phyloP scores from a whole-genome alignment of 2,329 filamentous ascomycete species.

The Aureobasidium zeae region DNA sequence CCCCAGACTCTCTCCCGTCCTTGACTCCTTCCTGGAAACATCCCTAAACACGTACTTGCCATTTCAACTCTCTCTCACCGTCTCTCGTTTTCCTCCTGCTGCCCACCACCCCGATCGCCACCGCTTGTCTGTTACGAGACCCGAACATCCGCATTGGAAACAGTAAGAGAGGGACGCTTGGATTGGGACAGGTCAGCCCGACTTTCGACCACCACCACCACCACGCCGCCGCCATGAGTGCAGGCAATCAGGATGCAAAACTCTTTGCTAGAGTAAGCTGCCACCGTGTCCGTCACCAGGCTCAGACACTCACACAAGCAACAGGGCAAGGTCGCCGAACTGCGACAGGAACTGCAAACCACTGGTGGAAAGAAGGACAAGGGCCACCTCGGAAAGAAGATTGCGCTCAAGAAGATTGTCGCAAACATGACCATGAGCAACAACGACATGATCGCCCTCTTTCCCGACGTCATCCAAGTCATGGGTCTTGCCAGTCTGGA shows the following conservation, averaged over 20 bases:
- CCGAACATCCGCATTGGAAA: background rate
- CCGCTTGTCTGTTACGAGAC: constrained; percentile 4
- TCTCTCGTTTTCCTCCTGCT: background rate
- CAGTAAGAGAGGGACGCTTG: constrained; percentile 14
- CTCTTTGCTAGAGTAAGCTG: constrained; percentile 85
- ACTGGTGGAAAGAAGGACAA: constrained; percentile 97
- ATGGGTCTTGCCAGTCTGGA: constrained; percentile 93
- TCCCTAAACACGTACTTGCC: no score
- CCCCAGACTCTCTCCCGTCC: constrained; percentile 7
- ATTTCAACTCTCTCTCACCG: background rate
- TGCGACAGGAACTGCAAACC: constrained; percentile 68
- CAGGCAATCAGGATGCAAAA: constrained; percentile 88
- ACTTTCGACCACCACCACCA: constrained; percentile 20
- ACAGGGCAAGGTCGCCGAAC: constrained; percentile 98
- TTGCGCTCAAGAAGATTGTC: constrained; percentile 97
- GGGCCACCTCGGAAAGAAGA: constrained; percentile 90
- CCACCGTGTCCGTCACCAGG: constrained; percentile 26
- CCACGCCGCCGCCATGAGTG: constrained; percentile 44
- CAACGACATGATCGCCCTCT: constrained; percentile 97
- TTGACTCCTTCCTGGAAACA: no score
- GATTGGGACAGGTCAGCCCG: constrained; percentile 18
- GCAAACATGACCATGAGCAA: constrained; percentile 99
- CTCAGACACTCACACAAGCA: constrained; percentile 40
- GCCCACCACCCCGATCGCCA: background rate
- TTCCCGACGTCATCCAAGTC: constrained; percentile 88